Conservation (phyloP, 2,329 filamentous ascomycete genomes). For the Talaromyces sp. region DNA sequence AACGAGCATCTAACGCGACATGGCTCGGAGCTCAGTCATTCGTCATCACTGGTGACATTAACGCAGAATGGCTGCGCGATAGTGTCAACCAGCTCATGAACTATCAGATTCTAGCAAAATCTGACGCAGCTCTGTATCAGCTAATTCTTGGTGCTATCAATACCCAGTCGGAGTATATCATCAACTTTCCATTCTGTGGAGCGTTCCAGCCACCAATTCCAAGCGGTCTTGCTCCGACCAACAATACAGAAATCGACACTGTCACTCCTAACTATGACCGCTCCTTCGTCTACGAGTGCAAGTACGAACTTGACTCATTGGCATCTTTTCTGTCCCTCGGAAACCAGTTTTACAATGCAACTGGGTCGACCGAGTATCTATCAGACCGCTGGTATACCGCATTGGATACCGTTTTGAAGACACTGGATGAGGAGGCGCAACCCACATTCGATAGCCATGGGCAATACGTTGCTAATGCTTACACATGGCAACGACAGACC, state of each 20-base stretch:
- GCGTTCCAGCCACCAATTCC: conserved; percentile 93
- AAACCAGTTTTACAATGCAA: conserved; percentile 81
- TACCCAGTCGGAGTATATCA: conserved; percentile 91
- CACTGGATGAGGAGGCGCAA: conserved; percentile 71
- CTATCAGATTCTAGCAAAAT: conserved; percentile 78
- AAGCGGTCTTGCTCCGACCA: conserved; percentile 64
- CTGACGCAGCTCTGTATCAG: conserved; percentile 70
- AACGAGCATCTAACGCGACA: conserved; percentile 49
- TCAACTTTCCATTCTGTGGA: conserved; percentile 93
- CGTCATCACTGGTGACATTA: conserved; percentile 88
- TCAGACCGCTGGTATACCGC: conserved; percentile 73
- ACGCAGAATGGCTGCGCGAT: conserved; percentile 87
- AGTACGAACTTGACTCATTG: conserved; percentile 95
- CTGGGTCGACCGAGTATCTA: conserved; percentile 71
- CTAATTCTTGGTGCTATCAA: conserved; percentile 91
- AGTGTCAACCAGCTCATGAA: conserved; percentile 90
- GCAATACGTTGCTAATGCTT: conserved; percentile 64
- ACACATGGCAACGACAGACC: conserved; percentile 81
- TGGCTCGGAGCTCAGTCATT: conserved; percentile 89
- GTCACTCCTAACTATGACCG: conserved; percentile 87
- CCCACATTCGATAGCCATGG: conserved; percentile 73
- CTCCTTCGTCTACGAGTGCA: conserved; percentile 88
- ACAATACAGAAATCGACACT: conserved; percentile 74
- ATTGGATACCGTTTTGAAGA: conserved; percentile 65
- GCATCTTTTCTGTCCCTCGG: conserved; percentile 81